These are phyloP conservation scores for Amphirosellinia nigrospora DNA, from an alignment of 495 filamentous ascomycete species.

Conservation along the genomic window DNA sequence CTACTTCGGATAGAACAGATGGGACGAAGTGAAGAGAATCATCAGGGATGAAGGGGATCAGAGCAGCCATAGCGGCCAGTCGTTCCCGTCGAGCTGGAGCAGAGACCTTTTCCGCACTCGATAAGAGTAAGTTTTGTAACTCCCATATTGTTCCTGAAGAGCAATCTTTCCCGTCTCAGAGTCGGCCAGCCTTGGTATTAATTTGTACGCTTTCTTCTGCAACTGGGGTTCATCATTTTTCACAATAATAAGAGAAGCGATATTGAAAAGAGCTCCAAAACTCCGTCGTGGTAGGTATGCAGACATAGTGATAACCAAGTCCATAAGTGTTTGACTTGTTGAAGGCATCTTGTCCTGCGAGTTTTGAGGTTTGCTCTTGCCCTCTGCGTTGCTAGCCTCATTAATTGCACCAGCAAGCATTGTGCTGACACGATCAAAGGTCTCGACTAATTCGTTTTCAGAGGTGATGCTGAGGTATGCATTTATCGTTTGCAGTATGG, in stretches of 20 bases:
- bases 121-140: slow-evolving; percentile 78
- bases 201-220: slow-evolving; percentile 99
- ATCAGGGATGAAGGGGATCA: slow-evolving; percentile 77
- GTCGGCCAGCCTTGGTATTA: slow-evolving; percentile 85
- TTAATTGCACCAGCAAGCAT: slow-evolving; percentile 80
- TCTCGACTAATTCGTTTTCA: slow-evolving; percentile 76
- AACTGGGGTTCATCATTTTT: slow-evolving; percentile 83
- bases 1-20: slow-evolving; percentile 86
- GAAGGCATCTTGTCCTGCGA: slow-evolving; percentile 78
- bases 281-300: slow-evolving; percentile 86
- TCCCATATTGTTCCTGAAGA: slow-evolving; percentile 74
- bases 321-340: slow-evolving; percentile 94
- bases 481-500: slow-evolving; percentile 91
- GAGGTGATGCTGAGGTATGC: slow-evolving; percentile 87
- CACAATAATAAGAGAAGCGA: slow-evolving; percentile 79
- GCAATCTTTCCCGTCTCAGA: slow-evolving; percentile 75
- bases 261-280: slow-evolving; percentile 79
- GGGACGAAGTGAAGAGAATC: slow-evolving; percentile 90
- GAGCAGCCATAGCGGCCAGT: slow-evolving; percentile 76
- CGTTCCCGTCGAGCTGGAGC: slow-evolving; percentile 84
- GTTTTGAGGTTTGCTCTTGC: slow-evolving; percentile 64
- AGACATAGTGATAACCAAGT: slow-evolving; percentile 92
- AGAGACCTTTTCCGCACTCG: slow-evolving; percentile 78
- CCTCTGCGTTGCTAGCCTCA: slow-evolving; percentile 63
- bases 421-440: slow-evolving; percentile 80